Conservation (phyloP, 805 yeast genomes). For the Candida qinlingensis region DNA sequence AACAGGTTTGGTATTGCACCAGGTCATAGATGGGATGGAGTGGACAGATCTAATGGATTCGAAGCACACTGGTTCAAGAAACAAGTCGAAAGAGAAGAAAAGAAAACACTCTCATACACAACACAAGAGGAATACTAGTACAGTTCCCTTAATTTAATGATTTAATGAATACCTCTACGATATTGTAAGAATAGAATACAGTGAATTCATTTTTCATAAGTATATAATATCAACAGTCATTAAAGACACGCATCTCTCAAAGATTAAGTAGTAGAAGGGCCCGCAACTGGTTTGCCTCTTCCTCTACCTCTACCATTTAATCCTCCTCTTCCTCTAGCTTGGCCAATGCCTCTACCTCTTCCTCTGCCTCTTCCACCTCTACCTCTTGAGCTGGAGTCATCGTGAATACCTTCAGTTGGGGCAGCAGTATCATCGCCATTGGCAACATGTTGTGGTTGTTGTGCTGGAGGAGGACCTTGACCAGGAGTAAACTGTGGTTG, state of each 20-base stretch:
- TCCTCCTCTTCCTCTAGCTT: constrained; percentile 8
- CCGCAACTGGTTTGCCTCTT: neutral
- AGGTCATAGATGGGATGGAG: constrained; percentile 89
- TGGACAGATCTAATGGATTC: constrained; percentile 84
- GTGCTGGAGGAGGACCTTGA: neutral
- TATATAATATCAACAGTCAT: neutral
- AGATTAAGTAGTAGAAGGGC: too few relatives aligned
- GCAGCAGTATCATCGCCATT: too few relatives aligned
- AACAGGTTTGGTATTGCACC: constrained; percentile 76
- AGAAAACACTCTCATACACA: constrained; percentile 28
- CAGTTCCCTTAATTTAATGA: neutral
- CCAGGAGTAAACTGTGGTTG: constrained; percentile 15
- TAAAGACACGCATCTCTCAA: too few relatives aligned
- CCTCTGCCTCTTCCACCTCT: constrained; percentile 18
- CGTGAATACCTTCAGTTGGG: neutral
- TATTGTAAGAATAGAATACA: neutral
- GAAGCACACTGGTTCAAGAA: constrained; percentile 54
- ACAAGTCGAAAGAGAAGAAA: constrained; percentile 32
- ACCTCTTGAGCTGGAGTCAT: neutral
- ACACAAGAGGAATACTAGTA: constrained; percentile 34
- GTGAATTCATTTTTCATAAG: neutral
- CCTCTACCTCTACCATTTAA: neutral
- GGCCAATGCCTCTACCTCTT: constrained; percentile 13
- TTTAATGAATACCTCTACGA: too few relatives aligned
- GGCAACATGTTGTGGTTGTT: neutral